These are phyloP conservation scores for Saccharomycopsis hybrid DNA, from an alignment of 1,139 yeast genomes.

Conservation along the genomic window DNA sequence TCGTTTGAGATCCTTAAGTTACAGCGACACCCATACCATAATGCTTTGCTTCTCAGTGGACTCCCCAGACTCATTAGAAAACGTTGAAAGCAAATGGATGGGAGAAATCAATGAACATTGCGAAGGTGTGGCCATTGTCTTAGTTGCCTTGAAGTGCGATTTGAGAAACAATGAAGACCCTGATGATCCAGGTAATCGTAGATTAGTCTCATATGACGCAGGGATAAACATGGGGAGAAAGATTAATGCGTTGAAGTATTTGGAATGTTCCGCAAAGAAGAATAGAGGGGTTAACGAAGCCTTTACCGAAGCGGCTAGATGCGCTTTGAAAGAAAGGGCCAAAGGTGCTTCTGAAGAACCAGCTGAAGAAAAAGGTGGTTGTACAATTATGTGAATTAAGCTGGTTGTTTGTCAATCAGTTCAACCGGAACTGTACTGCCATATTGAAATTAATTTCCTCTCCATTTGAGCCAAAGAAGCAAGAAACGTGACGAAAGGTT, in stretches of 20 bases:
- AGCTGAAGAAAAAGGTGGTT: conserved; percentile 37
- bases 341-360: conserved; percentile 60
- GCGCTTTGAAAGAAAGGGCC: conserved; percentile 87
- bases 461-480: no score
- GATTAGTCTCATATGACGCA: conserved; percentile 71
- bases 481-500: no score
- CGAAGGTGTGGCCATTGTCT: conserved; percentile 88
- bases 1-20: conserved; percentile 79
- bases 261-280: conserved; percentile 91
- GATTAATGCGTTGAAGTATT: conserved; percentile 77
- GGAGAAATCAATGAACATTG: conserved; percentile 96
- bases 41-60: conserved; percentile 95
- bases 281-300: conserved; percentile 96
- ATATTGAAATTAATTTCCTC: no score
- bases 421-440: conserved; percentile 42
- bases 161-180: conserved; percentile 53
- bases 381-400: conserved; percentile 34
- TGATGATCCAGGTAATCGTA: conserved; percentile 28
- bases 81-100: conserved; percentile 94
- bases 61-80: conserved; percentile 88
- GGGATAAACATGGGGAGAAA: conserved; percentile 81
- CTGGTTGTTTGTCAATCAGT: conserved; percentile 52
- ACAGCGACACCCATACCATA: conserved; percentile 93
- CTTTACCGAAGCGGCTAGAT: conserved; percentile 93
- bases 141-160: conserved; percentile 94